These are phyloP conservation scores for Croton setiger DNA, from an alignment of 441 rosid species.

Conservation along the genomic window DNA sequence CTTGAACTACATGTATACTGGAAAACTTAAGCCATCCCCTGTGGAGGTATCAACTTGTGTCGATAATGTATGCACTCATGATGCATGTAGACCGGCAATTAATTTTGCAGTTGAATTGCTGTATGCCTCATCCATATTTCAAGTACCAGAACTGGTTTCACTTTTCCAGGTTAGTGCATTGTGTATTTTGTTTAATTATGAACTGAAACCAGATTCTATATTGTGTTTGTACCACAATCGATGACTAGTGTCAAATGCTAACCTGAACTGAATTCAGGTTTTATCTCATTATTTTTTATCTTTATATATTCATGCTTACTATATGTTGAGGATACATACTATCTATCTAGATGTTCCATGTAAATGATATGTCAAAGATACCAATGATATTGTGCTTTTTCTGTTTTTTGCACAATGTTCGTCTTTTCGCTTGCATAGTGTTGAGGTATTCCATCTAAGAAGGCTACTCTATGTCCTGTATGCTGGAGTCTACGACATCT, in stretches of 20 bases:
- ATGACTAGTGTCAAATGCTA: no score
- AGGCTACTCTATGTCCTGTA: neutral
- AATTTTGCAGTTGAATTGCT: slow-evolving; percentile 72
- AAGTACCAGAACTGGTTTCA: slow-evolving; percentile 61
- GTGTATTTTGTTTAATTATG: slow-evolving; percentile 5
- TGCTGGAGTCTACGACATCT: neutral
- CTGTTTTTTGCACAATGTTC: neutral
- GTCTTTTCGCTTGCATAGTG: neutral
- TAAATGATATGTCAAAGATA: no score
- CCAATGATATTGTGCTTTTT: neutral
- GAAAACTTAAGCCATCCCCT: slow-evolving; percentile 63
- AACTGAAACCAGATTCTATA: neutral
- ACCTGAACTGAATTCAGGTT: no score
- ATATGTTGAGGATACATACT: neutral
- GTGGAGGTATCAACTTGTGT: slow-evolving; percentile 80
- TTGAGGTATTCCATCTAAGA: neutral
- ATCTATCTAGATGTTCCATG: neutral
- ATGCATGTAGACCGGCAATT: slow-evolving; percentile 79
- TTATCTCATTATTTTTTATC: no score
- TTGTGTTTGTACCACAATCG: neutral
- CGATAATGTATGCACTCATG: slow-evolving; percentile 61
- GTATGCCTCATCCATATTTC: slow-evolving; percentile 72
- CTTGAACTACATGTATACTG: slow-evolving; percentile 74
- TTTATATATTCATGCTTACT: neutral
- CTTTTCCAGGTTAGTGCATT: slow-evolving; percentile 66